Evolutionary conservation across 257 asterid genomes (phyloP).

Genomic region (Solanum sitiens): DNA sequence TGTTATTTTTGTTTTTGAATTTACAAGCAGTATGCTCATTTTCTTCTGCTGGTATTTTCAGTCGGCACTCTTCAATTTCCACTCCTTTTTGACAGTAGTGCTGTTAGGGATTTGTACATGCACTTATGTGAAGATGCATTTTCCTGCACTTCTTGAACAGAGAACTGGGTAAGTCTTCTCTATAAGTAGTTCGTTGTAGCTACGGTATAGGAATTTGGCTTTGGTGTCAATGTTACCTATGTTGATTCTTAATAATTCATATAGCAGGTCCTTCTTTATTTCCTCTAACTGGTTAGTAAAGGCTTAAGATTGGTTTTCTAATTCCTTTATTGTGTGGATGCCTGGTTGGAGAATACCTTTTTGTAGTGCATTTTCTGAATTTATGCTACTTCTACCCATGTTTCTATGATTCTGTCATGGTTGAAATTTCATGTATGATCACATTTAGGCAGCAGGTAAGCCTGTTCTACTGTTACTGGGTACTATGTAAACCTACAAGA

Average conservation of each 20-base stretch:
- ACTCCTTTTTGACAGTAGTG: constrained; percentile 84
- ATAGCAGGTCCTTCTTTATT: neutral
- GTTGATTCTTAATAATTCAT: neutral
- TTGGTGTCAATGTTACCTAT: neutral
- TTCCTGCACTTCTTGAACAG: constrained; percentile 85
- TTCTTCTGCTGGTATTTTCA: constrained; percentile 25
- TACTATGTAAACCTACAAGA: neutral
- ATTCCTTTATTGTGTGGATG: neutral
- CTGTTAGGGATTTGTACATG: constrained; percentile 86
- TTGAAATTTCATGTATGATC: neutral
- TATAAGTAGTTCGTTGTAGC: neutral
- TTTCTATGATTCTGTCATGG: neutral
- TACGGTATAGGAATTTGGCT: neutral
- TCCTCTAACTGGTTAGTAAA: neutral
- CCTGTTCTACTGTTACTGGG: neutral
- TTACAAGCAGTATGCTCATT: neutral
- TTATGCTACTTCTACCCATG: neutral
- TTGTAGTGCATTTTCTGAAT: neutral
- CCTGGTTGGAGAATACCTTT: neutral
- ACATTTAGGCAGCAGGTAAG: neutral
- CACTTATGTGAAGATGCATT: constrained; percentile 80
- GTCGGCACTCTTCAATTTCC: constrained; percentile 88
- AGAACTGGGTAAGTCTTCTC: constrained; percentile 65
- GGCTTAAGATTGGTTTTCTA: neutral
- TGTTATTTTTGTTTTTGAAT: neutral